These are phyloP conservation scores for Amanita phalloides DNA, from an alignment of 768 basidiomycete genomes.

Conservation along the genomic window DNA sequence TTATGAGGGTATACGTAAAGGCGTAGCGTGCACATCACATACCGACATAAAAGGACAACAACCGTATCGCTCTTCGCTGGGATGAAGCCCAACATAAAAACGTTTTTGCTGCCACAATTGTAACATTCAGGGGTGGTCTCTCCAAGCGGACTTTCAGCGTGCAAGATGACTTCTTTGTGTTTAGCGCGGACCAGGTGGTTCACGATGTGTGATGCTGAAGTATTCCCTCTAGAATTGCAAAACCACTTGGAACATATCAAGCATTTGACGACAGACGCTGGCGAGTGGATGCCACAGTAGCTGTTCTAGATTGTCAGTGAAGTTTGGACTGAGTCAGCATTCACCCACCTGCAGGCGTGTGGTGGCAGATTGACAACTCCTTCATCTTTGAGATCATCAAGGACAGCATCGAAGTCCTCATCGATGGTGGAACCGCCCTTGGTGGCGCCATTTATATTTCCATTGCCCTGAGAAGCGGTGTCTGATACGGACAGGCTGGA, in stretches of 20 bases:
- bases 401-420: constrained; percentile 83
- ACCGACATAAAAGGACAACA: constrained; percentile 95
- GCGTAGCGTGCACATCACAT: constrained; percentile 17
- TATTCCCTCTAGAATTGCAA: constrained; percentile 97
- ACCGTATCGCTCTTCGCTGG: constrained; percentile 99
- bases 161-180: constrained; percentile 97
- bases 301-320: constrained; percentile 25
- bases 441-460: constrained; percentile 23
- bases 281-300: constrained; percentile 97
- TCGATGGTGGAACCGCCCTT: constrained; percentile 33
- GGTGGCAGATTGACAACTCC: constrained; percentile 69
- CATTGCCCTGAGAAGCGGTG: constrained; percentile 28
- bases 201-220: constrained; percentile 97
- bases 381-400: constrained; percentile 86
- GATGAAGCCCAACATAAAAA: constrained; percentile 99
- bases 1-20: neutral
- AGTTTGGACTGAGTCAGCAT: neutral
- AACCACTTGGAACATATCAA: constrained; percentile 93
- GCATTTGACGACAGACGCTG: constrained; percentile 94
- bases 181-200: constrained; percentile 98
- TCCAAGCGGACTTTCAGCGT: constrained; percentile 89
- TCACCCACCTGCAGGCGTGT: constrained; percentile 87
- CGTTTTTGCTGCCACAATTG: constrained; percentile 98
- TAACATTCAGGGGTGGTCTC: constrained; percentile 99
- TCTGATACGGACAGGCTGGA: constrained; percentile 60